These are phyloP conservation scores for Pseudocercospora vitis DNA, from an alignment of 2,329 filamentous ascomycete species.

Conservation along the genomic window DNA sequence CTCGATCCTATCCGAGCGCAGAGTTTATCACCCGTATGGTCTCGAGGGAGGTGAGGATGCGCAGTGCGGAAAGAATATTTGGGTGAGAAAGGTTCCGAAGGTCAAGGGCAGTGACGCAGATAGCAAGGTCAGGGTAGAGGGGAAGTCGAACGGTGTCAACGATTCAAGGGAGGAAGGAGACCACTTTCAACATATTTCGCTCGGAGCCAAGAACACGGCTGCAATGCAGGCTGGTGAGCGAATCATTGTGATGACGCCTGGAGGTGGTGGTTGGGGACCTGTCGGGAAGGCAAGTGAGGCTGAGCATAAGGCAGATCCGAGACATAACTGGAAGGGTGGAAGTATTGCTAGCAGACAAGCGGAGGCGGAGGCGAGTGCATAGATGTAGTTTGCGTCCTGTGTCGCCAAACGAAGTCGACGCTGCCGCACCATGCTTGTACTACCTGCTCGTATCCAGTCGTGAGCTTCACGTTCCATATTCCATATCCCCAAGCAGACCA, in stretches of 20 bases:
- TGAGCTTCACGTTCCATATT: no score
- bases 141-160: constrained; percentile 17
- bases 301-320: constrained; percentile 54
- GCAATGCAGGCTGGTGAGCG: constrained; percentile 73
- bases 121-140: constrained; percentile 18
- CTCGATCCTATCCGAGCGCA: constrained; percentile 73
- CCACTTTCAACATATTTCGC: constrained; percentile 62
- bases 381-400: background rate
- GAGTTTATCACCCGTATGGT: constrained; percentile 78
- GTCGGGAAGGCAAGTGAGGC: constrained; percentile 58
- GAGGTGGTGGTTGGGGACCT: constrained; percentile 74
- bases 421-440: no score
- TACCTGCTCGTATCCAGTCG: no score
- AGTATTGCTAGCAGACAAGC: constrained; percentile 58
- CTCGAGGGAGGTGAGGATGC: constrained; percentile 80
- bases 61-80: constrained; percentile 77
- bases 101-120: constrained; percentile 36
- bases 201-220: constrained; percentile 78
- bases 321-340: constrained; percentile 59
- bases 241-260: constrained; percentile 75
- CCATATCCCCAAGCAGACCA: no score
- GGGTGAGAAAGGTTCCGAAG: constrained; percentile 68
- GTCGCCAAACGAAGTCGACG: no score
- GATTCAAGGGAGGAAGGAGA: constrained; percentile 22
- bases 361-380: constrained; percentile 50